Conservation (phyloP, 192 early-diverging fungal genomes). For the Mortierella alpina region DNA sequence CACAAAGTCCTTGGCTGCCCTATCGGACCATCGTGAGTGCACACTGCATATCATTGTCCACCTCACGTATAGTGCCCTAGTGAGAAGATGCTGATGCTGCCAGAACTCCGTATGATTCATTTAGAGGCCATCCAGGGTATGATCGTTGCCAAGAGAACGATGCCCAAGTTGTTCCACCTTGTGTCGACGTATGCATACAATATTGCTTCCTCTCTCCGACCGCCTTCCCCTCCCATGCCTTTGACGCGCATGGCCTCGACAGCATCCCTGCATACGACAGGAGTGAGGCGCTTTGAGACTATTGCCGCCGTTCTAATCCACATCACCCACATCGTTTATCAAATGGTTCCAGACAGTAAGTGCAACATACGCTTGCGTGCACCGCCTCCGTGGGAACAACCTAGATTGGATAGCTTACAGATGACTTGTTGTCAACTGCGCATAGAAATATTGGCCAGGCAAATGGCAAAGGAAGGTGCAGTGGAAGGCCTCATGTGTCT, state of each 20-base stretch:
- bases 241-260: slow-evolving; percentile 28
- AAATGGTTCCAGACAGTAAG: slow-evolving; percentile 50
- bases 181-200: slow-evolving; percentile 29
- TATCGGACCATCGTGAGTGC: slow-evolving; percentile 61
- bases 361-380: background rate
- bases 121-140: slow-evolving; percentile 60
- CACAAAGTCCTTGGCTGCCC: slow-evolving; percentile 59
- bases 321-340: slow-evolving; percentile 34
- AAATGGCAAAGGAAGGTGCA: slow-evolving; percentile 37
- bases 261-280: slow-evolving; percentile 20
- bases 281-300: slow-evolving; percentile 25
- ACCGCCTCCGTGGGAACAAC: too few relatives aligned
- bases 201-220: slow-evolving; percentile 14
- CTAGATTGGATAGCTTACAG: background rate
- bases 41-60: background rate
- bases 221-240: slow-evolving; percentile 31
- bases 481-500: slow-evolving; percentile 42
- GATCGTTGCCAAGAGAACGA: slow-evolving; percentile 62
- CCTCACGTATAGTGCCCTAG: background rate
- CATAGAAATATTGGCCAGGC: slow-evolving; percentile 29
- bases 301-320: slow-evolving; percentile 35
- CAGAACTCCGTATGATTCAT: background rate
- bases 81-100: background rate
- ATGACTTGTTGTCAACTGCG: background rate
- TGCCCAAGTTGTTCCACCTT: slow-evolving; percentile 57